Percentiles rank a stretch among this genome's conserved stretches.
Evolutionary conservation across 2,329 filamentous ascomycete genomes (phyloP).

Genomic region (Fusarium tanahbumbuense): DNA sequence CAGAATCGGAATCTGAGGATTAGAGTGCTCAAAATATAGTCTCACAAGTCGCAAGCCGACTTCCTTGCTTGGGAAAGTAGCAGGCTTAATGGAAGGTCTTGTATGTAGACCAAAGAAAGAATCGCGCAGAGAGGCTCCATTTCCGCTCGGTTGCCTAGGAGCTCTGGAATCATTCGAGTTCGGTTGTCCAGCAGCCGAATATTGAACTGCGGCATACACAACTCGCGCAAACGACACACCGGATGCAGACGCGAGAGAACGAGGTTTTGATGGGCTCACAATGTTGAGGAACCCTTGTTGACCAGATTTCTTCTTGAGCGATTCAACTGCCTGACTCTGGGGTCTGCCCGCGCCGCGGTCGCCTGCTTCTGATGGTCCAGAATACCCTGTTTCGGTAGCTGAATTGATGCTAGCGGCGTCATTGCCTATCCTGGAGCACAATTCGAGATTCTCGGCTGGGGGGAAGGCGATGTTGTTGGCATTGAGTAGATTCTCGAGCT

Average conservation of each 20-base stretch:
- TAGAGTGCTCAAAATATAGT: constrained; percentile 95
- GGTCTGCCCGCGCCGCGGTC: constrained; percentile 43
- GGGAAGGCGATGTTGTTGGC: constrained; percentile 78
- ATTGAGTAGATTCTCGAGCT: constrained; percentile 81
- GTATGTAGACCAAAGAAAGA: constrained; percentile 98
- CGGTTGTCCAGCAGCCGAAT: constrained; percentile 71
- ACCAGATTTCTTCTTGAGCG: constrained; percentile 53
- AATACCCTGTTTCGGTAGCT: constrained; percentile 50
- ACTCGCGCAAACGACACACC: constrained; percentile 95
- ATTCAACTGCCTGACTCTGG: constrained; percentile 49
- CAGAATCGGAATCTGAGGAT: constrained; percentile 93
- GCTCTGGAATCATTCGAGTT: constrained; percentile 51
- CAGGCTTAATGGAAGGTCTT: constrained; percentile 86
- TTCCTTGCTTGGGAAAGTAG: constrained; percentile 82
- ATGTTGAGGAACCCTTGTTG: constrained; percentile 74
- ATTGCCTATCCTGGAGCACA: constrained; percentile 63
- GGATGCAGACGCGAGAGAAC: constrained; percentile 85
- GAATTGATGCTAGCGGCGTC: constrained; percentile 51
- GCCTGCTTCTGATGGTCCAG: constrained; percentile 50
- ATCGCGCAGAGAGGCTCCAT: constrained; percentile 87
- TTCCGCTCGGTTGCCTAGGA: constrained; percentile 41
- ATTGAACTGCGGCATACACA: constrained; percentile 92
- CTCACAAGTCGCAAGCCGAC: constrained; percentile 78
- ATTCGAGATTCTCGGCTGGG: constrained; percentile 75
- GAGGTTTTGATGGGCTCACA: constrained; percentile 80